Base-by-base conservation (phyloP, 2,329 filamentous ascomycete genomes). In the Hawksworthiomyces lignivorus region DNA sequence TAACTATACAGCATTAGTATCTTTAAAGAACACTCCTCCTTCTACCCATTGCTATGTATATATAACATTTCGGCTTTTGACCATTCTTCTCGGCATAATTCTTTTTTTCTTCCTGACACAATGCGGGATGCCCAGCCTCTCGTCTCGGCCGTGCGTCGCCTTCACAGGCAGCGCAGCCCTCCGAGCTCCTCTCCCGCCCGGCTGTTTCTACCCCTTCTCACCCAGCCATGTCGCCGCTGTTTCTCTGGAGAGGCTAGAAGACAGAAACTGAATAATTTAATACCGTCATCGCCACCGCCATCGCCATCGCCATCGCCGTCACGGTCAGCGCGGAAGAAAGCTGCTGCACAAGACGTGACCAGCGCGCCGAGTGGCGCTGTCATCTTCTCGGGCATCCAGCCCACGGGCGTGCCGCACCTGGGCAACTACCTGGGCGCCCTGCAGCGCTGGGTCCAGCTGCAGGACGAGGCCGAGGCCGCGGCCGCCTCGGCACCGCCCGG, bases 331-430 rank as follows among this genome's bases (percentile, higher is more conserved):
- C n/a, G n/a, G n/a, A n/a, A n/a, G n/a, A n/a, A n/a, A n/a, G n/a
- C n/a, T n/a, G n/a, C n/a, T n/a, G n/a, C n/a, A n/a, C n/a, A n/a
- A n/a, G n/a, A n/a, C n/a, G n/a, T n/a, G n/a, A n/a, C n/a, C n/a
- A n/a, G n/a, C n/a, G n/a, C 14, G 11, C 50, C 50, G 20, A 45
- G 41, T 15, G 33, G 39, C 40, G 39, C 49, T 42, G 70, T 83
- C 45, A 77, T 97, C 55, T 96, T 98, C 69, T 97, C 92, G 4
- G 92, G 89, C 40, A 98, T 98, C 53, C 92, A 98, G 62, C 92
- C 92, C 15, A 98, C 92, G 0, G 92, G 90, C 27, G 74, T 94
- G 19, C 92, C 92, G 12, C 92, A 98, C 61, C 67, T 98, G 22
- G 92, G 92, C 42, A 98, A 98, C 65, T 98, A 96, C 62, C 74